Evolutionary conservation across 73 alveolate genomes (phyloP).

Genomic region (Tetrahymena borealis): DNA sequence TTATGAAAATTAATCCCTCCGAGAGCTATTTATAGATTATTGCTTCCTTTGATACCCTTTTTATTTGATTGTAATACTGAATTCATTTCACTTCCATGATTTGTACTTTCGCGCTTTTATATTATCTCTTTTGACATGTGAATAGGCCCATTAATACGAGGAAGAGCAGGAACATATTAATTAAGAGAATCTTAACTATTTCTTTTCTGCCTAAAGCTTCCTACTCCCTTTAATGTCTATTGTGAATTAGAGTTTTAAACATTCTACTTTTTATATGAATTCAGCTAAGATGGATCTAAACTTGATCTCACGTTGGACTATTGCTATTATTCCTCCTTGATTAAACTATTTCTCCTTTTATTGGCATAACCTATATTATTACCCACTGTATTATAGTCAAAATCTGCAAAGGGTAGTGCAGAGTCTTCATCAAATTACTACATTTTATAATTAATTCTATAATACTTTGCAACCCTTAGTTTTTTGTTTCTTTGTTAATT

Average conservation of each 20-base stretch:
- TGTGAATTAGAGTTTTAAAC: neutral
- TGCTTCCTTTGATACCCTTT: too few species aligned
- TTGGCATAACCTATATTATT: neutral
- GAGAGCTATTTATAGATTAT: too few species aligned
- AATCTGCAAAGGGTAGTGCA: neutral
- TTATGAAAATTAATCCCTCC: too few species aligned
- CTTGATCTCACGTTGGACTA: neutral
- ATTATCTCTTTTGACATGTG: neutral
- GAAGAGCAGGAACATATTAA: neutral
- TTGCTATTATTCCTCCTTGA: neutral
- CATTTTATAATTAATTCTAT: too few species aligned
- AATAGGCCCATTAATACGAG: neutral
- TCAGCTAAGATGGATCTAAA: neutral
- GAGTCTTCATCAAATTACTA: neutral
- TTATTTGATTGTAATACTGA: neutral
- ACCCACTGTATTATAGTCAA: neutral
- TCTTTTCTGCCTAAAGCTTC: neutral
- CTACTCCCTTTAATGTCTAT: neutral
- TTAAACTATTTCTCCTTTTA: neutral
- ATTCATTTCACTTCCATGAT: neutral
- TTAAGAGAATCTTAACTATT: neutral
- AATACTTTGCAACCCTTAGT: too few species aligned
- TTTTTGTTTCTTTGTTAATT: too few species aligned
- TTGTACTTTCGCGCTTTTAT: neutral
- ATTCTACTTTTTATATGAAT: neutral